Evolutionary conservation across 345 rosid species (phyloP), one percentile per base, ranked within the genome.

Genomic region (Aquilaria sinensis): DNA sequence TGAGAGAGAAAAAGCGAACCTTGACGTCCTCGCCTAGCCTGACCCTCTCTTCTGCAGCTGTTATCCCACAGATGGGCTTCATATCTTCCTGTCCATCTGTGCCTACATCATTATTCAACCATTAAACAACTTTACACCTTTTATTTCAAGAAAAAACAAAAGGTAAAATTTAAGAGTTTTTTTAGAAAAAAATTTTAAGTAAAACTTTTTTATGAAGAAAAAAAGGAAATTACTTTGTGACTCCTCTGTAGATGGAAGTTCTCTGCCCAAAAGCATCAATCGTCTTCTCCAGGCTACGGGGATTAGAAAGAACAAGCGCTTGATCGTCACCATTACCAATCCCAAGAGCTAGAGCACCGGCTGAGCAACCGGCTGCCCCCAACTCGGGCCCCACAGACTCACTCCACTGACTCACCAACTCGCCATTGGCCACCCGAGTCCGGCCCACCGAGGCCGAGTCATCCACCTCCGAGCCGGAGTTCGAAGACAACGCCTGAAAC

Each of bases 161-260:
- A 37, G 7, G 5, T 37, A 5, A 37, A 5, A 2, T 4, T 9
- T 9, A 37, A 37, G 3, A 37, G 5, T 37, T 37, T 0, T 37
- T 37, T 37, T 37, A 37, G 8, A 31, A 43, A 1, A 9, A 33
- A 9, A 56, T n/a, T 15, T n/a, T 9, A 12, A 3, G 7, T 0
- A 4, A 29, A 11, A 23, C 14, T 47, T 31, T 60, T 56, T 65
- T 61, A 31, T 9, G 14, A 10, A 45, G 57, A 10, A 63, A 64
- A 56, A 56, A 30, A 10, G n/a, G 33, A 7, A 32, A 14, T 12
- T 55, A 89, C 96, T 96, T 92, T 55, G 96, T 92, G 58, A 92
- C 96, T 57, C 98, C 96, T 47, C 96, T 95, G 70, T 92, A 92
- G 14, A 92, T 87, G 62, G 98, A 89, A 41, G 98, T 92, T 63